Conservation (phyloP, 2,329 filamentous ascomycete genomes). For the Epicoccum sorghinum region DNA sequence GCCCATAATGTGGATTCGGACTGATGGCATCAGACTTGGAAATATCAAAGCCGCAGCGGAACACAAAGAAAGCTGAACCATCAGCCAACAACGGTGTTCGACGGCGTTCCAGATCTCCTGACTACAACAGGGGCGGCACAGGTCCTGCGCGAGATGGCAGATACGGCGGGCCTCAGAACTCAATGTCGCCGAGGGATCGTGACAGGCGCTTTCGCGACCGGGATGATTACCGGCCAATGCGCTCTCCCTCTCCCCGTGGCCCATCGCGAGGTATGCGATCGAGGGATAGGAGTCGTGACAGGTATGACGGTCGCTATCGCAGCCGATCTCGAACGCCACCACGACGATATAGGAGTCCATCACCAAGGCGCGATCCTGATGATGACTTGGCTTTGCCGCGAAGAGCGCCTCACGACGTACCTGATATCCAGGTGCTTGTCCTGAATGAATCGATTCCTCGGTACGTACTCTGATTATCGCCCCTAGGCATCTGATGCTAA, state of each 20-base stretch:
- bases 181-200: slow-evolving; percentile 50
- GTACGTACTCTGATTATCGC: slow-evolving; percentile 22
- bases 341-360: slow-evolving; percentile 70
- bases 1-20: background rate
- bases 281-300: slow-evolving; percentile 51
- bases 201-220: slow-evolving; percentile 60
- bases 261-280: slow-evolving; percentile 45
- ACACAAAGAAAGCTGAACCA: slow-evolving; percentile 64
- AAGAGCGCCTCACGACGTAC: slow-evolving; percentile 75
- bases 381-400: slow-evolving; percentile 73
- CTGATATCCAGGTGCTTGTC: slow-evolving; percentile 87
- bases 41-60: slow-evolving; percentile 85
- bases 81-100: slow-evolving; percentile 44
- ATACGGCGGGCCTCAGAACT: slow-evolving; percentile 44
- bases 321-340: slow-evolving; percentile 73
- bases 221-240: slow-evolving; percentile 64
- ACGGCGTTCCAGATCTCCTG: slow-evolving; percentile 68
- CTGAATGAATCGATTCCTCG: slow-evolving; percentile 68
- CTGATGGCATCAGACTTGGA: slow-evolving; percentile 72
- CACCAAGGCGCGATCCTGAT: slow-evolving; percentile 65
- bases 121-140: slow-evolving; percentile 57
- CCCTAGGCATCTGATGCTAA: slow-evolving; percentile 3
- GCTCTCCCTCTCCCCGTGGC: slow-evolving; percentile 54
- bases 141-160: slow-evolving; percentile 50
- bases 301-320: slow-evolving; percentile 57